Evolutionary conservation across 1,139 yeast species (phyloP).

Genomic region (Zygosaccharomyces pseudobailii): DNA sequence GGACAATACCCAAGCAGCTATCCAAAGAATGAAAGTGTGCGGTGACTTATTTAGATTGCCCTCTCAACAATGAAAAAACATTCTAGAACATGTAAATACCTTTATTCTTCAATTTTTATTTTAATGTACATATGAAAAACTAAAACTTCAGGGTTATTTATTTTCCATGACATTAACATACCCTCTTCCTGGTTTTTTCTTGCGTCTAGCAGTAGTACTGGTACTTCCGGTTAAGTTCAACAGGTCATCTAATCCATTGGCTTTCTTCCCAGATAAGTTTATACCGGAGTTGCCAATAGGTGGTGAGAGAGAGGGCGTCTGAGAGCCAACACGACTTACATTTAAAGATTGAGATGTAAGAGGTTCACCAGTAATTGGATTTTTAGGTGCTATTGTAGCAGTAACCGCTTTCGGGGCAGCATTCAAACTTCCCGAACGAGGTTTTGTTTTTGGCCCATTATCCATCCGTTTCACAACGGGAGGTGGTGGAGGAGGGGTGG

Average conservation of each 20-base stretch:
- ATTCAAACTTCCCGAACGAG: conserved; percentile 31
- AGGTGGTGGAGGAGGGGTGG: conserved; percentile 75
- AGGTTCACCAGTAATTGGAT: conserved; percentile 29
- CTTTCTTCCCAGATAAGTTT: conserved; percentile 28
- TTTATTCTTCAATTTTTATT: neutral
- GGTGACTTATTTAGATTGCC: conserved; percentile 50
- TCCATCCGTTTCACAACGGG: conserved; percentile 41
- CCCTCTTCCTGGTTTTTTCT: conserved; percentile 59
- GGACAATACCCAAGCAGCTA: conserved; percentile 35
- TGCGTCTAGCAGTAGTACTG: conserved; percentile 42
- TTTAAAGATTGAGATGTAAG: conserved; percentile 21
- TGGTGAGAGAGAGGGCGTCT: conserved; percentile 16
- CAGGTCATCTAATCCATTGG: conserved; percentile 61
- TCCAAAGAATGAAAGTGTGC: conserved; percentile 43
- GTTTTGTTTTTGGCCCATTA: conserved; percentile 34
- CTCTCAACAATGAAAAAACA: conserved; percentile 17
- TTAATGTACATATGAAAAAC: neutral
- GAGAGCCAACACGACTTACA: conserved; percentile 12
- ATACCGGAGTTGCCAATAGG: conserved; percentile 14
- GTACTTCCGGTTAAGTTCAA: conserved; percentile 39
- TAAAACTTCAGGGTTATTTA: conserved; percentile 13
- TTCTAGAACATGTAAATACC: conserved; percentile 5
- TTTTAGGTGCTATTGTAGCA: conserved; percentile 28
- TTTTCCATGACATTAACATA: conserved; percentile 74
- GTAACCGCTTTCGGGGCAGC: conserved; percentile 15